phyloP scores from a whole-genome alignment of 306 rosid genomes.

The Malus sylvestris region DNA sequence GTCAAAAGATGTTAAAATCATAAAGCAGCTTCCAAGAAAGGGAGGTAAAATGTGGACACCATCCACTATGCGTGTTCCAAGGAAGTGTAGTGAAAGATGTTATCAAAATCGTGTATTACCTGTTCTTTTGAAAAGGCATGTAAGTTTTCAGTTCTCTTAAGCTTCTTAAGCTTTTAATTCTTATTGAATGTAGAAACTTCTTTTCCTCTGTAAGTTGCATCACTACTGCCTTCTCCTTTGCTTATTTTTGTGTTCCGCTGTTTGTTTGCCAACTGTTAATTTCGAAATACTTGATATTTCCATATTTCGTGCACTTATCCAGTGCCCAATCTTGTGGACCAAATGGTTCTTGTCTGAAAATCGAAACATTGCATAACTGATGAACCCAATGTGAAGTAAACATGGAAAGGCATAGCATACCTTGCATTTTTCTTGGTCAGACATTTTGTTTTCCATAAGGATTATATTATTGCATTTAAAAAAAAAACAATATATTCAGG shows the following conservation, averaged over 20 bases:
- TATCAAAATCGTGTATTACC: slow-evolving; percentile 78
- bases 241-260: background rate
- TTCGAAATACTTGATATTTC: background rate
- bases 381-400: background rate
- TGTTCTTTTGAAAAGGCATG: slow-evolving; percentile 83
- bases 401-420: background rate
- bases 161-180: slow-evolving; percentile 6
- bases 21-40: slow-evolving; percentile 73
- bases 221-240: background rate
- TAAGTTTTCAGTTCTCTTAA: slow-evolving; percentile 50
- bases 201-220: background rate
- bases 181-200: slow-evolving; percentile 7
- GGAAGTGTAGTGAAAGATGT: slow-evolving; percentile 95
- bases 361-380: background rate
- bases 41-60: slow-evolving; percentile 57
- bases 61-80: slow-evolving; percentile 82
- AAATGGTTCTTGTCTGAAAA: background rate
- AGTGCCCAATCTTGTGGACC: background rate
- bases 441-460: background rate
- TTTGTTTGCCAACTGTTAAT: background rate
- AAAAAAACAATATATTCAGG: background rate
- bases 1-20: slow-evolving; percentile 76
- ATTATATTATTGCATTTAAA: background rate
- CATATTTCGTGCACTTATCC: background rate
- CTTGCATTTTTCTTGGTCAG: background rate